These are phyloP conservation scores for Theobroma grandiflorum DNA, from an alignment of 441 rosid genomes.

Conservation along the genomic window DNA sequence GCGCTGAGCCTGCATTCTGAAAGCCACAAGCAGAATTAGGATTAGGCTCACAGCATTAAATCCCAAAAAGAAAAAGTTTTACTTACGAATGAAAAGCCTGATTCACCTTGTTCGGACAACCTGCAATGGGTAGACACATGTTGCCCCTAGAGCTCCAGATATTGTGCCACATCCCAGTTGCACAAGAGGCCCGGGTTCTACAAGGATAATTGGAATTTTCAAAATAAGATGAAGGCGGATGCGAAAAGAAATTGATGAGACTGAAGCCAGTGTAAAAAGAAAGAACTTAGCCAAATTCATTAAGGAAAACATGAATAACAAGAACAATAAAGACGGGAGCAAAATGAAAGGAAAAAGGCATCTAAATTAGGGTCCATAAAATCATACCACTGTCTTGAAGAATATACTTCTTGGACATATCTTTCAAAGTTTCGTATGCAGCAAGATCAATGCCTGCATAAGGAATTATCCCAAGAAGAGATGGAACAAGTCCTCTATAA, in stretches of 20 bases:
- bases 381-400: conserved; percentile 53
- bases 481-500: conserved; percentile 71
- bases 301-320: background rate
- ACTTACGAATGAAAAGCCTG: background rate
- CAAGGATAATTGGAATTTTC: background rate
- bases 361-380: conserved; percentile 2
- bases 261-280: background rate
- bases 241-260: background rate
- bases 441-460: conserved; percentile 76
- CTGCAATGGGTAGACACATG: conserved; percentile 76
- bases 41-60: conserved; percentile 7
- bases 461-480: conserved; percentile 73
- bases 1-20: conserved; percentile 74
- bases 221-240: background rate
- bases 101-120: conserved; percentile 72
- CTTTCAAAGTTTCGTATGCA: conserved; percentile 66
- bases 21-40: conserved; percentile 23
- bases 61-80: background rate
- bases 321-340: background rate
- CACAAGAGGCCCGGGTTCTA: conserved; percentile 69
- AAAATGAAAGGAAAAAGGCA: background rate
- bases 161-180: conserved; percentile 72
- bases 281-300: background rate
- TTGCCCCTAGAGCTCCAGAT: conserved; percentile 76
- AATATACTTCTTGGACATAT: conserved; percentile 62